Percentiles rank a stretch among this genome's conserved stretches.
Evolutionary conservation across 306 rosid genomes (phyloP).

Genomic region (Begonia masoniana): DNA sequence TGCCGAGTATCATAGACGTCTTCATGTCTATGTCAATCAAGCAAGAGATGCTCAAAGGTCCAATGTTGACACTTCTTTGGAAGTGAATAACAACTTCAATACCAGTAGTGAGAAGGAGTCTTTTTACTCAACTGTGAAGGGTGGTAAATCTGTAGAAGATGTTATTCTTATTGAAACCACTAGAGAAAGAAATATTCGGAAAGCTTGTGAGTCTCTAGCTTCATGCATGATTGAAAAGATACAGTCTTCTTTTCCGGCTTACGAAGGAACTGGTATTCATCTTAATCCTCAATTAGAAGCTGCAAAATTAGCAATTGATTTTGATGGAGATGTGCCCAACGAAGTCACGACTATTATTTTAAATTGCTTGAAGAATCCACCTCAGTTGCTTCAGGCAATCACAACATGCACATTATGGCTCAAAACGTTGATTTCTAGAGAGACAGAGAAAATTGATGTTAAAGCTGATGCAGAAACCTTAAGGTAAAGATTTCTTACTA

Average conservation of each 20-base stretch:
- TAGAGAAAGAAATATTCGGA: slow-evolving; percentile 68
- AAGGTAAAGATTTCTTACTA: slow-evolving; percentile 37
- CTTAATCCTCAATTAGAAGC: slow-evolving; percentile 75
- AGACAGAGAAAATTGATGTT: slow-evolving; percentile 90
- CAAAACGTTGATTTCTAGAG: slow-evolving; percentile 69
- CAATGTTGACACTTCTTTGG: slow-evolving; percentile 58
- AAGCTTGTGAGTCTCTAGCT: slow-evolving; percentile 86
- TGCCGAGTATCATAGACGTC: slow-evolving; percentile 90
- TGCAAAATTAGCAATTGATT: slow-evolving; percentile 66
- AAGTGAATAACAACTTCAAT: slow-evolving; percentile 41
- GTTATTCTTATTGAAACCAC: slow-evolving; percentile 80
- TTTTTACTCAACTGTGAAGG: slow-evolving; percentile 84
- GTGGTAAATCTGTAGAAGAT: slow-evolving; percentile 72
- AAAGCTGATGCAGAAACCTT: slow-evolving; percentile 94
- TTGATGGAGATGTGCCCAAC: slow-evolving; percentile 79
- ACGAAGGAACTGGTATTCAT: slow-evolving; percentile 82
- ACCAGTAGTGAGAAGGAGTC: slow-evolving; percentile 71
- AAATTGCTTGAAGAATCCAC: slow-evolving; percentile 79
- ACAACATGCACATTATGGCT: slow-evolving; percentile 60
- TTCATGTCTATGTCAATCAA: slow-evolving; percentile 63
- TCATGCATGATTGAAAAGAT: slow-evolving; percentile 65
- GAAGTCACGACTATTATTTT: slow-evolving; percentile 63
- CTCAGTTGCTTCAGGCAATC: slow-evolving; percentile 79
- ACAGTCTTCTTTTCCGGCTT: slow-evolving; percentile 78
- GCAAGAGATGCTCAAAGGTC: slow-evolving; percentile 85